Evolutionary conservation across 1,139 yeast species (phyloP).

Genomic region (Saccharomyces pastorianus): DNA sequence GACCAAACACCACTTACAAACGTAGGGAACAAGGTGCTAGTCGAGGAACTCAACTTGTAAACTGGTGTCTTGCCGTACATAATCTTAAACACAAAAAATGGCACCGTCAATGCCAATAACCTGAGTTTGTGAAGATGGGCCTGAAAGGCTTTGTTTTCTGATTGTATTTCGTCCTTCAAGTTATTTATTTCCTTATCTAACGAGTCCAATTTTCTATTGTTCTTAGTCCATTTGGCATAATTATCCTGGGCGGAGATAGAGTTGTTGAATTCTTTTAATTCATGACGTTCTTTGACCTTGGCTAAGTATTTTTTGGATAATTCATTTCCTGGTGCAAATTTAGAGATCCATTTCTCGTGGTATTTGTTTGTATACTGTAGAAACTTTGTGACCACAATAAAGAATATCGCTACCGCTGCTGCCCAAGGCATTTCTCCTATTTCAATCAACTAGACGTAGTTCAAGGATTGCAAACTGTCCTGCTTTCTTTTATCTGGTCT

Average conservation of each 20-base stretch:
- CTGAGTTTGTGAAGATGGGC: constrained; percentile 41
- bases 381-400: constrained; percentile 20
- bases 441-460: neutral
- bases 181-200: constrained; percentile 45
- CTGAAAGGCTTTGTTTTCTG: constrained; percentile 47
- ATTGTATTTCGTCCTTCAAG: constrained; percentile 43
- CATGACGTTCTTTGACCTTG: constrained; percentile 41
- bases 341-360: constrained; percentile 25
- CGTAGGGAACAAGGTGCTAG: constrained; percentile 24
- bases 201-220: constrained; percentile 64
- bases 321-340: constrained; percentile 13
- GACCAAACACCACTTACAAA: constrained; percentile 24
- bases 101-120: constrained; percentile 23
- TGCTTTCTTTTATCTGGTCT: neutral
- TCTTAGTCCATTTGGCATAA: constrained; percentile 92
- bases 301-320: constrained; percentile 31
- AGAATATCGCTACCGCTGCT: constrained; percentile 21
- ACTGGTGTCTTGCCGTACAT: constrained; percentile 31
- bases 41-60: constrained; percentile 19
- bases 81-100: constrained; percentile 27
- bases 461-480: neutral
- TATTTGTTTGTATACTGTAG: constrained; percentile 18
- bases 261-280: constrained; percentile 46
- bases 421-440: constrained; percentile 15
- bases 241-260: constrained; percentile 81